Evolutionary conservation across 306 rosid genomes (phyloP), one percentile per base, ranked within the genome.

Genomic region (Acmispon strigosus): DNA sequence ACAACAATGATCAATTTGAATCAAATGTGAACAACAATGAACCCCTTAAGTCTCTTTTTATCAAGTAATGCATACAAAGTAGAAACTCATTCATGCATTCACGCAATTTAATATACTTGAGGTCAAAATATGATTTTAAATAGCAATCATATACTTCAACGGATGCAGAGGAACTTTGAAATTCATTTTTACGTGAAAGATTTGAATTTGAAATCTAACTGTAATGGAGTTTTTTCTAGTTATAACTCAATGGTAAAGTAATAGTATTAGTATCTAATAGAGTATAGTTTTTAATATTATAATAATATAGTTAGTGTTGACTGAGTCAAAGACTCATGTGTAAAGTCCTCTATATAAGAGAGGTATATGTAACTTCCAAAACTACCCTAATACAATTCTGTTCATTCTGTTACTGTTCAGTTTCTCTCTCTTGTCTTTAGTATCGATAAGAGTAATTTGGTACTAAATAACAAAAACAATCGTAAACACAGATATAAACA

Each of bases 171-270:
- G 43, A 44, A 67, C 54, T 19, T 72, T 3, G 5, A 51, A 65
- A 27, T 27, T 27, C 4, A 52, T 15, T 60, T 11, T 5, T 22
- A 49, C 20, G 24, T n/a, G 10, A 48, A 44, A 61, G n/a, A 24
- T 42, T 53, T 61, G 12, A 59, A 45, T 17, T 60, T 42, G 48
- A 63, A 62, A 61, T 43, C 29, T 22, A 61, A 48, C 15, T 11
- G 34, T 19, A 59, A 66, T 13, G 66, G 37, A 29, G 20, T 13
- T 70, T 56, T 60, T 52, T 24, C 48, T 20, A 39, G 12, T 37
- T 44, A 61, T 67, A 66, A 43, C 44, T 50, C 60, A 60, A 42
- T 16, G 61, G 72, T 4, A 71, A 69, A 68, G 41, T 32, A 61
- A 53, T 14, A 44, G 70, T 39, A 62, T 34, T 42, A 34, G n/a